These are phyloP conservation scores for Pouteria glomerata DNA, from an alignment of 148 eudicot species.

Conservation along the genomic window DNA sequence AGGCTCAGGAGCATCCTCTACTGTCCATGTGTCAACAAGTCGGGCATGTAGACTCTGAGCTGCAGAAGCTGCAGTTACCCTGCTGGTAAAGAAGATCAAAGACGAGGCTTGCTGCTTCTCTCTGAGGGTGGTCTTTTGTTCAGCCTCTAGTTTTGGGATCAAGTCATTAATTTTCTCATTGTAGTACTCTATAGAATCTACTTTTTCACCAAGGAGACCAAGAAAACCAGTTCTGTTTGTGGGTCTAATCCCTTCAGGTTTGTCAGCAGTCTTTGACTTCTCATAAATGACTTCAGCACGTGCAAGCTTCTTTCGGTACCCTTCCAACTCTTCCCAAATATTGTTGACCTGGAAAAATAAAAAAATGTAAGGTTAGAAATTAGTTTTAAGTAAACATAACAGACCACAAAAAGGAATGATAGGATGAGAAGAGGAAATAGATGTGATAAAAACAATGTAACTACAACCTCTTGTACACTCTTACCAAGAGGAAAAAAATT, in stretches of 20 bases:
- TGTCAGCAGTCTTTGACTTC: conserved; percentile 48
- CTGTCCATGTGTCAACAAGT: conserved; percentile 68
- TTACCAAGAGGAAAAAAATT: too few species aligned
- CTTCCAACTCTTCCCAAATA: conserved; percentile 70
- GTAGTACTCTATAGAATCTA: conserved; percentile 58
- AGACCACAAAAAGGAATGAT: neutral
- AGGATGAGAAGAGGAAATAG: neutral
- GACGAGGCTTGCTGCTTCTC: conserved; percentile 58
- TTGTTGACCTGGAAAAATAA: conserved; percentile 52
- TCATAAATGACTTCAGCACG: conserved; percentile 64
- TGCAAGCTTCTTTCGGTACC: conserved; percentile 66
- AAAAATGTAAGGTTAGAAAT: neutral
- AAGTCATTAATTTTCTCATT: conserved; percentile 60
- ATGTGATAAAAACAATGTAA: too few species aligned
- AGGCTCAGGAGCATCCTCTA: conserved; percentile 68
- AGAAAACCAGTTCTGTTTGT: conserved; percentile 50
- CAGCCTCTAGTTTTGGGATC: conserved; percentile 53
- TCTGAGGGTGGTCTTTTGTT: conserved; percentile 56
- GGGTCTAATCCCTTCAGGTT: conserved; percentile 62
- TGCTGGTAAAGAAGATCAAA: conserved; percentile 53
- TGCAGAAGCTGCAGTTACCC: conserved; percentile 68
- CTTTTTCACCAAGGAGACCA: conserved; percentile 55
- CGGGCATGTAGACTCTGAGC: conserved; percentile 59
- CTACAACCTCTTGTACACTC: too few species aligned
- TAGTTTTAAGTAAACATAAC: neutral